Evolutionary conservation across 352 stramenopile species (phyloP).

Genomic region (Globisporangium spinosum): DNA sequence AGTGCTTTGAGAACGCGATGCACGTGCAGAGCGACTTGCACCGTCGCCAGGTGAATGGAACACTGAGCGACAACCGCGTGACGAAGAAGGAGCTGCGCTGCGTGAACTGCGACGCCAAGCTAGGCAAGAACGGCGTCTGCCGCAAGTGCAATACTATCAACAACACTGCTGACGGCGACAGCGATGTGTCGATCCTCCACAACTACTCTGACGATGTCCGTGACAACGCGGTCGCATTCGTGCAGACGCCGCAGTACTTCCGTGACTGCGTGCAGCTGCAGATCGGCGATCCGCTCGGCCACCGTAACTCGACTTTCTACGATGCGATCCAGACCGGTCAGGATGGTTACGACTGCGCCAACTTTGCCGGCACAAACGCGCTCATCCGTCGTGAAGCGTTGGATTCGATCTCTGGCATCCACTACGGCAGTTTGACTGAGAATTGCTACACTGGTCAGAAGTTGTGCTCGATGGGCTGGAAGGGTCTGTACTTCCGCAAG

Average conservation of each 20-base stretch:
- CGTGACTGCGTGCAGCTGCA: conserved; percentile 80
- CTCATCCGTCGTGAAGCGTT: conserved; percentile 79
- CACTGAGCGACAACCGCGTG: conserved; percentile 58
- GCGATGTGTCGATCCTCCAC: conserved; percentile 59
- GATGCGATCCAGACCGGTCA: conserved; percentile 82
- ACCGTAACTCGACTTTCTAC: conserved; percentile 83
- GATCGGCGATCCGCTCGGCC: conserved; percentile 74
- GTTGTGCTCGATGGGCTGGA: conserved; percentile 80
- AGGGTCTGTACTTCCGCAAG: conserved; percentile 85
- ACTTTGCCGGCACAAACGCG: conserved; percentile 78
- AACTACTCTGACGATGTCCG: conserved; percentile 78
- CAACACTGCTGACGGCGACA: conserved; percentile 63
- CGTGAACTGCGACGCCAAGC: conserved; percentile 65
- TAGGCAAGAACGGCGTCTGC: conserved; percentile 72
- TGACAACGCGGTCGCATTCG: conserved; percentile 4
- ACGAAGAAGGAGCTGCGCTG: conserved; percentile 75
- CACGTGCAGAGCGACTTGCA: conserved; percentile 77
- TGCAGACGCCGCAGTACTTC: conserved; percentile 57
- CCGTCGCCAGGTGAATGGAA: conserved; percentile 81
- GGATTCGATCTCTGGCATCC: conserved; percentile 81
- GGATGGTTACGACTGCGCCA: conserved; percentile 80
- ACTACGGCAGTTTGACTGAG: conserved; percentile 84
- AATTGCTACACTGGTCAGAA: conserved; percentile 79
- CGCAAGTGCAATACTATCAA: conserved; percentile 73
- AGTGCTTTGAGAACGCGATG: conserved; percentile 83